A percentile compares a stretch with the other conserved stretches of the same genome.
phyloP scores from a whole-genome alignment of 192 early-diverging fungal species.

The Coemansia asiatica region DNA sequence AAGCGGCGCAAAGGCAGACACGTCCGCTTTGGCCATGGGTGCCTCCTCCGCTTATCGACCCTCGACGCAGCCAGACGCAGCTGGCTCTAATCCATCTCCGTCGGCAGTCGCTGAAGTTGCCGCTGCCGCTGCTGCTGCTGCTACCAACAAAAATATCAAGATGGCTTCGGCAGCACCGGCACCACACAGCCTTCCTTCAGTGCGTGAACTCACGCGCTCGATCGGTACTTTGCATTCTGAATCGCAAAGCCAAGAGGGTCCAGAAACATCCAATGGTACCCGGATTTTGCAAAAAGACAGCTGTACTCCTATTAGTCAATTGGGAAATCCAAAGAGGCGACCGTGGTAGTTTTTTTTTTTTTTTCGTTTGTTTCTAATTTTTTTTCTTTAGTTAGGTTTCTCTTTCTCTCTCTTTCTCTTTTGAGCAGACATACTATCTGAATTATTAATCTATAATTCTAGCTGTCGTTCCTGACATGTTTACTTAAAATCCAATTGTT shows the following conservation, averaged over 20 bases:
- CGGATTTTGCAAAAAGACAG: neutral
- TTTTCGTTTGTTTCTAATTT: neutral
- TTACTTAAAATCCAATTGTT: too few species aligned
- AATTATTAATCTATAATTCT: too few species aligned
- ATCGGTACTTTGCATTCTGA: conserved; percentile 34
- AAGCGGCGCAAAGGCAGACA: conserved; percentile 5
- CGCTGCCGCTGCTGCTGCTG: conserved; percentile 2
- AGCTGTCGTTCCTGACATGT: too few species aligned
- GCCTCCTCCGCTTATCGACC: conserved; percentile 5
- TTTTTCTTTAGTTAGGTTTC: neutral
- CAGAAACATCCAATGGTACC: neutral
- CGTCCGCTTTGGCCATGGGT: conserved; percentile 9
- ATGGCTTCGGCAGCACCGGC: neutral
- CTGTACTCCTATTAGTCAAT: neutral
- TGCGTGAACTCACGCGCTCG: conserved; percentile 49
- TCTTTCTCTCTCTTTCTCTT: neutral
- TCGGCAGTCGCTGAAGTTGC: neutral
- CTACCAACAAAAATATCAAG: conserved; percentile 1
- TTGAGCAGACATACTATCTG: neutral
- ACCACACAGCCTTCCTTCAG: conserved; percentile 37
- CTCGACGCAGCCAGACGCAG: conserved; percentile 7
- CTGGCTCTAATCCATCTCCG: conserved; percentile 15
- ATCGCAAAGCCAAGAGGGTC: conserved; percentile 20
- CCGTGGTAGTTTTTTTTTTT: conserved; percentile 26
- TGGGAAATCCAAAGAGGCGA: conserved; percentile 14